Base-by-base conservation (phyloP, 225 moss, liverwort and hornwort species). In the Sphagnum contortum region DNA sequence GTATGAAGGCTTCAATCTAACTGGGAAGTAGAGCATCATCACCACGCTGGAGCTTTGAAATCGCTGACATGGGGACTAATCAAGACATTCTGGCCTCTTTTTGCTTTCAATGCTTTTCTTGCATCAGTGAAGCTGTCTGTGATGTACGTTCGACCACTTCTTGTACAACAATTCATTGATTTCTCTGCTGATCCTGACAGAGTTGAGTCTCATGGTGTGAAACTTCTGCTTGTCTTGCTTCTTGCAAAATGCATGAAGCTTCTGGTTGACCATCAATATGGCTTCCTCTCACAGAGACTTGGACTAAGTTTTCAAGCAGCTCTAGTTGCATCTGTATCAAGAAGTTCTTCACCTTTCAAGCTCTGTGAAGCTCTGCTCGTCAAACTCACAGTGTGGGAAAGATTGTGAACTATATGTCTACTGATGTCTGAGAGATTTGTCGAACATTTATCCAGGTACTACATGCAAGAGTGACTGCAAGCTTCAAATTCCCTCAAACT, bases 361-460 rank as follows among this genome's bases (percentile, higher is more conserved):
- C 48, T 80, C 82, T 29, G 77, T 83, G 83, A 57, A 83, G 76
- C 48, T 80, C 82, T 29, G 77, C 83, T 59, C 63, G 87, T n/a
- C 87, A 87, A 57, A 75, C 70, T 12, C 80, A 87, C 59, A 81
- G 87, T 9, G 64, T 87, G 66, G 87, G 83, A n/a, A 75, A 78
- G 63, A 83, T 87, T 72, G 83, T 87, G 64, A 77, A 79, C 62
- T 80, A 83, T 73, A 87, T 87, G 87, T 80, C 83, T 4, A 83
- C 80, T 48, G 87, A 87, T 53, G 80, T 80, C 44, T 83, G 77
- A 68, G 80, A 83, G 71, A 70, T 87, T 9, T 69, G 75, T 12
- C 71, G 83, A 64, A 80, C 80, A 8, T 48, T 87, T 53, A 72
- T 78, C 47, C 81, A 73, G 56, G 48, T 81, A 59, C 29, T 29